These are phyloP conservation scores for Globisporangium radiosum DNA, from an alignment of 352 stramenopile genomes.

Conservation along the genomic window DNA sequence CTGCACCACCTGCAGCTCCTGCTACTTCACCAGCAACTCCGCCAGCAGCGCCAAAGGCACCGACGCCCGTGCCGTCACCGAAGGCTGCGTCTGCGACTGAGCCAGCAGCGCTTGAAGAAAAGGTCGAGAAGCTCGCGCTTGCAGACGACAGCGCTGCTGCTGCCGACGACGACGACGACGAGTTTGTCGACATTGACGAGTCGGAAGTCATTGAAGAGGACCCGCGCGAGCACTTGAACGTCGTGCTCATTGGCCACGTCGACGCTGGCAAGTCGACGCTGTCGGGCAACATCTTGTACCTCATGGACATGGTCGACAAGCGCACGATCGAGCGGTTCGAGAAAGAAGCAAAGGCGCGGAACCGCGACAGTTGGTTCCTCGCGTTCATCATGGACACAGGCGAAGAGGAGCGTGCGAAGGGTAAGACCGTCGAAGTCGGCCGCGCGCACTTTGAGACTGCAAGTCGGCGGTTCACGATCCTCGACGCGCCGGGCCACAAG, in stretches of 20 bases:
- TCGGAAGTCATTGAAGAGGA: slow-evolving; percentile 87
- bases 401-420: slow-evolving; percentile 97
- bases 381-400: slow-evolving; percentile 99
- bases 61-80: slow-evolving; percentile 21
- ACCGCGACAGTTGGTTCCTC: slow-evolving; percentile 90
- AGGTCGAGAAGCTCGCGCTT: slow-evolving; percentile 17
- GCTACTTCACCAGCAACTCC: slow-evolving; percentile 4
- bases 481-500: slow-evolving; percentile 98
- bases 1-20: slow-evolving; percentile 8
- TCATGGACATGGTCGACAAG: slow-evolving; percentile 99
- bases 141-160: slow-evolving; percentile 13
- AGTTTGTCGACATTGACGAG: slow-evolving; percentile 47
- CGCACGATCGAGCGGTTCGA: slow-evolving; percentile 99
- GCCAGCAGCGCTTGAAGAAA: slow-evolving; percentile 14
- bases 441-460: slow-evolving; percentile 96
- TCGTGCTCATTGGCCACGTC: slow-evolving; percentile 99
- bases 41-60: slow-evolving; percentile 16
- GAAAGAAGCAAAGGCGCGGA: slow-evolving; percentile 93
- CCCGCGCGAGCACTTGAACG: slow-evolving; percentile 97
- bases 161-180: slow-evolving; percentile 41
- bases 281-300: slow-evolving; percentile 97
- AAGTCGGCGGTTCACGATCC: slow-evolving; percentile 95
- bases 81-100: slow-evolving; percentile 22
- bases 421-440: slow-evolving; percentile 84
- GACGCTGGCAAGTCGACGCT: slow-evolving; percentile 98